Percentiles rank a stretch among this genome's conserved stretches.
phyloP scores from a whole-genome alignment of 2,329 filamentous ascomycete genomes.

The Pseudocercospora macadamiae region DNA sequence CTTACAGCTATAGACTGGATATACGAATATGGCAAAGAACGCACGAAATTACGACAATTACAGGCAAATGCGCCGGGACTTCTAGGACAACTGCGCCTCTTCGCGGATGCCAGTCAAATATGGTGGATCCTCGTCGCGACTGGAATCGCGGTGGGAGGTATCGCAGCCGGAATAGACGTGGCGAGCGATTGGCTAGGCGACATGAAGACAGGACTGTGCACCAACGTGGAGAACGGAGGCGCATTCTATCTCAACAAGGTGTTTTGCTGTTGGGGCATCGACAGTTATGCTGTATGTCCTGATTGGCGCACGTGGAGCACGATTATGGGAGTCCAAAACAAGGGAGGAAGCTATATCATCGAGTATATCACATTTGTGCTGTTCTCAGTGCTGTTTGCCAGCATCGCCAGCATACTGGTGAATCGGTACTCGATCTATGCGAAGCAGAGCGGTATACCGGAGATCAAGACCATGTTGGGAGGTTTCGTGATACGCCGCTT shows the following conservation, averaged over 20 bases:
- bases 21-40: constrained; percentile 96
- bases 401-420: constrained; percentile 76
- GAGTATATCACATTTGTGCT: constrained; percentile 85
- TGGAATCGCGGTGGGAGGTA: constrained; percentile 77
- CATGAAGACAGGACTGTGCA: constrained; percentile 87
- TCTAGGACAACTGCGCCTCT: constrained; percentile 70
- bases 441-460: constrained; percentile 92
- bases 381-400: constrained; percentile 85
- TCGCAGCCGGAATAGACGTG: constrained; percentile 89
- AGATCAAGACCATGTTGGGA: constrained; percentile 94
- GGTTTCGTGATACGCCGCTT: constrained; percentile 91
- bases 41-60: constrained; percentile 80
- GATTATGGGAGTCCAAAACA: constrained; percentile 68
- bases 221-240: constrained; percentile 74
- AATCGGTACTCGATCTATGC: constrained; percentile 84
- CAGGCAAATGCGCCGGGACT: constrained; percentile 70
- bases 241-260: constrained; percentile 84
- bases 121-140: constrained; percentile 89
- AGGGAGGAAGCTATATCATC: constrained; percentile 74
- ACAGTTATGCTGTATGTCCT: constrained; percentile 74
- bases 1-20: constrained; percentile 99
- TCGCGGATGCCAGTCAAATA: constrained; percentile 84
- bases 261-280: constrained; percentile 93
- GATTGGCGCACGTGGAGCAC: constrained; percentile 88
- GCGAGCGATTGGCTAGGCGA: constrained; percentile 92